These are phyloP conservation scores for Andrographis paniculata DNA, from an alignment of 305 asterid species.

Conservation along the genomic window DNA sequence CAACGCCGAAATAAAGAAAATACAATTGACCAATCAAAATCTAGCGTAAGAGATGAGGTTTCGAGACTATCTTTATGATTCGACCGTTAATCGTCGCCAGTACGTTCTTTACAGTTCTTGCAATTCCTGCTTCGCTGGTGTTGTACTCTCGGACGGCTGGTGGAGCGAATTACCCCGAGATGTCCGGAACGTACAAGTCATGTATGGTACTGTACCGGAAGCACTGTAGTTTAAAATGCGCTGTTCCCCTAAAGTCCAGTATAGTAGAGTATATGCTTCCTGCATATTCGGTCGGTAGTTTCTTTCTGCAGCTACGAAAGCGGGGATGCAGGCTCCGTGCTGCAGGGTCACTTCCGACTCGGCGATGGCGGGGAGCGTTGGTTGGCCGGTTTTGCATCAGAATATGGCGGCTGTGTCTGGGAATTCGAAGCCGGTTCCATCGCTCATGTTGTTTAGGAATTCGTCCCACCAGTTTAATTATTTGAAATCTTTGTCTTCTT, in stretches of 20 bases:
- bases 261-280: background rate
- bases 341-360: constrained; percentile 1
- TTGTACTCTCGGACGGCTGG: background rate
- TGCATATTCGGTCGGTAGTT: background rate
- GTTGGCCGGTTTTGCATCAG: constrained; percentile 34
- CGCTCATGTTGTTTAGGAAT: constrained; percentile 29
- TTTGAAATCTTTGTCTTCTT: constrained; percentile 22
- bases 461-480: constrained; percentile 21
- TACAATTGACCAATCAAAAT: background rate
- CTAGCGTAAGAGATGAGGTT: background rate
- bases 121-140: background rate
- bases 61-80: too few relatives aligned
- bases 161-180: background rate
- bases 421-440: constrained; percentile 23
- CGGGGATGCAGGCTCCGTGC: background rate
- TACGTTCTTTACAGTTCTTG: background rate
- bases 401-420: constrained; percentile 31
- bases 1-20: background rate
- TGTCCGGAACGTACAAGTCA: background rate
- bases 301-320: background rate
- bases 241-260: background rate
- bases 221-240: background rate
- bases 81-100: background rate
- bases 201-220: background rate
- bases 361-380: constrained; percentile 44